Percentiles rank a stretch among this genome's conserved stretches.
Evolutionary conservation across 2,329 filamentous ascomycete species (phyloP).

Genomic region (Fusarium citri): DNA sequence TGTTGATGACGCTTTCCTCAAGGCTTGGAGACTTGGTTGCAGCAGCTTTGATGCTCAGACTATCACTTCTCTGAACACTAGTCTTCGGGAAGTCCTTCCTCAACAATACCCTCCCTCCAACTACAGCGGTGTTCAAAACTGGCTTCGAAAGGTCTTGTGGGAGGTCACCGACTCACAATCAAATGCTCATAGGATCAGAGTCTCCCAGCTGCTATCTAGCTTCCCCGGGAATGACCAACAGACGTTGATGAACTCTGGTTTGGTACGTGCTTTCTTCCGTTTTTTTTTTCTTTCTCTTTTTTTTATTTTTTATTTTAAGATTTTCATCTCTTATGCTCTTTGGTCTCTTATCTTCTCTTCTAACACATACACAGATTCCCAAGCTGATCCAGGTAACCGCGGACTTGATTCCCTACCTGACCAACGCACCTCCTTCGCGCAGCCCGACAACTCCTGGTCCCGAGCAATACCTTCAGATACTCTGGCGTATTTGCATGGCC

Average conservation of each 20-base stretch:
- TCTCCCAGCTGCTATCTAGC: conserved; percentile 74
- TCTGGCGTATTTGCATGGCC: conserved; percentile 72
- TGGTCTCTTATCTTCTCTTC: neutral
- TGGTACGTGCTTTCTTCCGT: conserved; percentile 64
- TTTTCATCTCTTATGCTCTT: no score
- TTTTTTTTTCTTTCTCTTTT: no score
- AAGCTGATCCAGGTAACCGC: conserved; percentile 83
- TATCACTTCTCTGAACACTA: conserved; percentile 49
- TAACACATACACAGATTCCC: conserved; percentile 67
- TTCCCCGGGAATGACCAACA: conserved; percentile 67
- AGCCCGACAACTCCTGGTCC: conserved; percentile 71
- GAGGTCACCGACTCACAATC: conserved; percentile 65
- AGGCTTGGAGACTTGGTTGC: conserved; percentile 74
- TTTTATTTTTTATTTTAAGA: no score
- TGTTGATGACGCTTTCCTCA: conserved; percentile 73
- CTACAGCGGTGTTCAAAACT: conserved; percentile 69
- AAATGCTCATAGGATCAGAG: conserved; percentile 33
- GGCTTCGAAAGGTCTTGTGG: conserved; percentile 74
- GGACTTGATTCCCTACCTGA: conserved; percentile 78
- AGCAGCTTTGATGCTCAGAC: conserved; percentile 67
- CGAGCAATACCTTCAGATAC: conserved; percentile 77
- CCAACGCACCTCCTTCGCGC: conserved; percentile 69
- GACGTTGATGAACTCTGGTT: conserved; percentile 77
- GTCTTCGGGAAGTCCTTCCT: conserved; percentile 24
- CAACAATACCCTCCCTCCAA: conserved; percentile 62